Percentiles rank a stretch among this genome's conserved stretches.
Evolutionary conservation across 1,139 yeast species (phyloP).

Genomic region (Yamadazyma atlantica): DNA sequence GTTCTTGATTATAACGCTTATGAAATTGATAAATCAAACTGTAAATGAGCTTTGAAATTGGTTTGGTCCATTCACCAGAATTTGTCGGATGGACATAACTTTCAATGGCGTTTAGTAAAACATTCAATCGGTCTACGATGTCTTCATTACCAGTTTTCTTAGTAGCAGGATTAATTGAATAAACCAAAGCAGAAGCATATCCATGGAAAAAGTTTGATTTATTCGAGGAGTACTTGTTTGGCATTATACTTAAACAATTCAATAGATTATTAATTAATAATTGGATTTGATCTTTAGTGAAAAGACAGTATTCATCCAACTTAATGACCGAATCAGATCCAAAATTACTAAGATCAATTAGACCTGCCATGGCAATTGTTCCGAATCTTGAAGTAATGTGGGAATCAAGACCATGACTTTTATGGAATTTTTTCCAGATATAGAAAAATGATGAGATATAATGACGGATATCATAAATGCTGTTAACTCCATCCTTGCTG

Average conservation of each 20-base stretch:
- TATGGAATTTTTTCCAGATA: slow-evolving; percentile 66
- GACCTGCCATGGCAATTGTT: slow-evolving; percentile 53
- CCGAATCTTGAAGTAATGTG: slow-evolving; percentile 70
- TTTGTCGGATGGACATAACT: slow-evolving; percentile 93
- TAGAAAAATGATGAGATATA: slow-evolving; percentile 69
- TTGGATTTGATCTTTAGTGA: slow-evolving; percentile 59
- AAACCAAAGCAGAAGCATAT: slow-evolving; percentile 62
- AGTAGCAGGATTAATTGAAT: slow-evolving; percentile 56
- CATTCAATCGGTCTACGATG: slow-evolving; percentile 52
- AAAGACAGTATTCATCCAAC: slow-evolving; percentile 54
- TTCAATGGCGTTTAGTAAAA: slow-evolving; percentile 67
- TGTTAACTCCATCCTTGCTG: slow-evolving; percentile 22
- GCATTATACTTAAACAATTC: slow-evolving; percentile 50
- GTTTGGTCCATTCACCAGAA: slow-evolving; percentile 77
- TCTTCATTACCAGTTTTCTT: slow-evolving; percentile 39
- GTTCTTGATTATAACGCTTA: slow-evolving; percentile 53
- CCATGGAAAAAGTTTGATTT: slow-evolving; percentile 53
- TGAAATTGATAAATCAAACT: slow-evolving; percentile 59
- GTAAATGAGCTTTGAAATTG: slow-evolving; percentile 64
- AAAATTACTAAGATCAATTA: slow-evolving; percentile 31
- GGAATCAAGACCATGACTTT: slow-evolving; percentile 61
- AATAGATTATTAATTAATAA: slow-evolving; percentile 57
- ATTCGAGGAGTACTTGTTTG: slow-evolving; percentile 38
- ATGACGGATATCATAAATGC: slow-evolving; percentile 45
- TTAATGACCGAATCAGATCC: slow-evolving; percentile 14